Conservation (phyloP, 2,329 filamentous ascomycete genomes). For the Xylaria sp. region DNA sequence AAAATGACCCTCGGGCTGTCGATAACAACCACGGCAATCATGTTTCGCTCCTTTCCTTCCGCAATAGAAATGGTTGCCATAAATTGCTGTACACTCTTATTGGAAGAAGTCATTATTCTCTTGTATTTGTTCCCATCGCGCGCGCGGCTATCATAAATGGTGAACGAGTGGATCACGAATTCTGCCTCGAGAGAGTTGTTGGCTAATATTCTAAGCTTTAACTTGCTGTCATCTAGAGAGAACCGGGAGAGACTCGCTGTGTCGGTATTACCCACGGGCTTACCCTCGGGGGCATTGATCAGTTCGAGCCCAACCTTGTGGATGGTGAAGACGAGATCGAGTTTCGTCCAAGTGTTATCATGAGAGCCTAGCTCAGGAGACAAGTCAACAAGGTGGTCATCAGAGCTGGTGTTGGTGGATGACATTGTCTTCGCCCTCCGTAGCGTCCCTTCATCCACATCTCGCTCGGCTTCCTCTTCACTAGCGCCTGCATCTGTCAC, state of each 20-base stretch:
- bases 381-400: slow-evolving; percentile 64
- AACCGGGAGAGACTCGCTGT: slow-evolving; percentile 90
- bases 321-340: slow-evolving; percentile 91
- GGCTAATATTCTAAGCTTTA: slow-evolving; percentile 93
- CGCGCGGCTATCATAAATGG: slow-evolving; percentile 90
- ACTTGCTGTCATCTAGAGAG: slow-evolving; percentile 88
- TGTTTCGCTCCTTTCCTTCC: slow-evolving; percentile 79
- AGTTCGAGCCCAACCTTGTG: slow-evolving; percentile 90
- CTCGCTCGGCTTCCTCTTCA: slow-evolving; percentile 78
- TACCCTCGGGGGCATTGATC: slow-evolving; percentile 78
- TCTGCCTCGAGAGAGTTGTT: slow-evolving; percentile 94
- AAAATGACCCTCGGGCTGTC: slow-evolving; percentile 96
- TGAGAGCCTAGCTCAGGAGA: slow-evolving; percentile 76
- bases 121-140: slow-evolving; percentile 94
- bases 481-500: slow-evolving; percentile 76
- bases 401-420: slow-evolving; percentile 51
- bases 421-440: slow-evolving; percentile 61
- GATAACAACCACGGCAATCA: slow-evolving; percentile 92
- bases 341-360: slow-evolving; percentile 85
- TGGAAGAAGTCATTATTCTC: slow-evolving; percentile 97
- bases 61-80: slow-evolving; percentile 98
- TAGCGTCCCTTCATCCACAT: slow-evolving; percentile 71
- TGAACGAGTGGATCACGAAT: slow-evolving; percentile 92
- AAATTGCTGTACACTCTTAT: slow-evolving; percentile 94
- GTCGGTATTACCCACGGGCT: slow-evolving; percentile 82